phyloP scores from a whole-genome alignment of 176 grass and related monocot species.

The Oryza brachyantha region DNA sequence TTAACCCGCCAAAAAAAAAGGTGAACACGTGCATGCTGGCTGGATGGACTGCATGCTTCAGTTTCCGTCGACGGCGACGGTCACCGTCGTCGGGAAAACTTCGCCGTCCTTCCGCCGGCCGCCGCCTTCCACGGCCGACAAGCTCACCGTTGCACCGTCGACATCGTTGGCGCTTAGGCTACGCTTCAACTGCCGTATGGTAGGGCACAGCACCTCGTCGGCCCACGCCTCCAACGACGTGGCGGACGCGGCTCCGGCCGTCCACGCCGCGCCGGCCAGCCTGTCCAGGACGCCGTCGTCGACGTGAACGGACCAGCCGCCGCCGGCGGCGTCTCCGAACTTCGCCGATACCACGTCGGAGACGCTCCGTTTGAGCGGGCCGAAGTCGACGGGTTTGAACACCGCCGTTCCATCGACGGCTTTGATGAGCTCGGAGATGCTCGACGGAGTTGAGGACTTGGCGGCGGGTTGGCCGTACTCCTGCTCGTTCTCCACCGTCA shows the following conservation, averaged over 20 bases:
- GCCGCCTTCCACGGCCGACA: slow-evolving; percentile 41
- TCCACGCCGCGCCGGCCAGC: slow-evolving; percentile 38
- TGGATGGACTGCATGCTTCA: slow-evolving; percentile 6
- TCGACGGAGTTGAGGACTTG: slow-evolving; percentile 13
- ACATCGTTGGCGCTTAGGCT: slow-evolving; percentile 30
- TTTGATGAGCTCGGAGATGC: slow-evolving; percentile 35
- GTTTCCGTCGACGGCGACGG: slow-evolving; percentile 43
- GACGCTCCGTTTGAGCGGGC: slow-evolving; percentile 43
- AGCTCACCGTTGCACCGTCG: slow-evolving; percentile 27
- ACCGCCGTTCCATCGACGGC: slow-evolving; percentile 37
- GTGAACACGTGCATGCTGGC: not conserved
- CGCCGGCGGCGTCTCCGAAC: slow-evolving; percentile 20
- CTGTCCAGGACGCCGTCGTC: slow-evolving; percentile 37
- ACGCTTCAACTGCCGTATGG: slow-evolving; percentile 46
- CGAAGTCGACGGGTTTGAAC: slow-evolving; percentile 64
- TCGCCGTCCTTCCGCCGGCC: slow-evolving; percentile 22
- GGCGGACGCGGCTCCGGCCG: not conserved
- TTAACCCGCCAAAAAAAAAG: not conserved
- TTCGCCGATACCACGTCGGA: slow-evolving; percentile 43
- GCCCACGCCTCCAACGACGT: slow-evolving; percentile 49
- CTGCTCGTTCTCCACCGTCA: slow-evolving; percentile 69
- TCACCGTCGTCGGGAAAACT: slow-evolving; percentile 40
- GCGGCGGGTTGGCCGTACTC: slow-evolving; percentile 24
- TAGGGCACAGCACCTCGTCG: slow-evolving; percentile 46
- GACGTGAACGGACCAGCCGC: slow-evolving; percentile 28